These are phyloP conservation scores for Tetrahymena thermophila DNA, from an alignment of 73 alveolate species.

Conservation along the genomic window DNA sequence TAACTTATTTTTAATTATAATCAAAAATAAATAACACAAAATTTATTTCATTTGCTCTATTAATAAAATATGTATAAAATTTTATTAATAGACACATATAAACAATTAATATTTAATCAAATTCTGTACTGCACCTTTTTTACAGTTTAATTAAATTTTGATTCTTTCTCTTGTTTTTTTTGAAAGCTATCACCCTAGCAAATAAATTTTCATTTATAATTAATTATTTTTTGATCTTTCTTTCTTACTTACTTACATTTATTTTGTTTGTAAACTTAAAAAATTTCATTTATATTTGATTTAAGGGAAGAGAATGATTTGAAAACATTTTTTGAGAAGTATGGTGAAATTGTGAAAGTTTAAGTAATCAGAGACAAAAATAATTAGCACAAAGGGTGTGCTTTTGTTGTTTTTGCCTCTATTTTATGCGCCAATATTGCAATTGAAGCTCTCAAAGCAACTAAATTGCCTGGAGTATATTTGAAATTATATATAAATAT, in stretches of 20 bases:
- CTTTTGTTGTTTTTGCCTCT: background rate
- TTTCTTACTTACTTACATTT: background rate
- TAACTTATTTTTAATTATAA: background rate
- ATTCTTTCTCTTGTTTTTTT: background rate
- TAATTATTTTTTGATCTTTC: background rate
- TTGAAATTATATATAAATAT: background rate
- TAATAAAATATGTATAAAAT: background rate
- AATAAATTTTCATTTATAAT: background rate
- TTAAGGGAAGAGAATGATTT: background rate
- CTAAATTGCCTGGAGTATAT: background rate
- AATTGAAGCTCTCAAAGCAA: background rate
- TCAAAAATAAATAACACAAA: background rate
- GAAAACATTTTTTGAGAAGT: background rate
- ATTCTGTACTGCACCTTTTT: background rate
- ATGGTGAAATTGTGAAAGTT: background rate
- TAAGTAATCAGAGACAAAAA: background rate
- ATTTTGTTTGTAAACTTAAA: background rate
- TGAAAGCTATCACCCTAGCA: background rate
- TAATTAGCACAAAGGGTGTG: constrained; percentile 1
- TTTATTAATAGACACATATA: background rate
- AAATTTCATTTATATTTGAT: background rate
- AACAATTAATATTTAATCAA: background rate
- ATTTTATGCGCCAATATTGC: constrained; percentile 2
- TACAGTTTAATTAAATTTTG: background rate
- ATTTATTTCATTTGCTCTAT: background rate